Conservation (phyloP, 106 monocot species). For the Phalaenopsis aphrodite region DNA sequence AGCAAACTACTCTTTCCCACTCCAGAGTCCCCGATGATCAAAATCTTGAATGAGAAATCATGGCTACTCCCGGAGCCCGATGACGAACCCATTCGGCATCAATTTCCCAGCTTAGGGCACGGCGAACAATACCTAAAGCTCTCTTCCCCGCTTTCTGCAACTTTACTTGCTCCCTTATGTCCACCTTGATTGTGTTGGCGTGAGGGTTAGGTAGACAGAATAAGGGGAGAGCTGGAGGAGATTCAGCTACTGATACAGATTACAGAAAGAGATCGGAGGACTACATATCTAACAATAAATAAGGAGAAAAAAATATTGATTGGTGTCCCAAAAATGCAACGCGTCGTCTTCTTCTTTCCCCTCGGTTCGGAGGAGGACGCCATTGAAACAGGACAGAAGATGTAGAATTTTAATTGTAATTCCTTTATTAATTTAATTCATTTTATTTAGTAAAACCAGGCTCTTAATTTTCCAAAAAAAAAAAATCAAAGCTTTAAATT, state of each 20-base stretch:
- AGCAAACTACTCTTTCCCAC: slow-evolving; percentile 68
- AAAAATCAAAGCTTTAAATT: too few relatives aligned
- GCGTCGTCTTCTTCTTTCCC: background rate
- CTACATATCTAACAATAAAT: background rate
- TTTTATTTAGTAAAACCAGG: too few relatives aligned
- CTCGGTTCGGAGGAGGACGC: background rate
- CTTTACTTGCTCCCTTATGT: background rate
- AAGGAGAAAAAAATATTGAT: background rate
- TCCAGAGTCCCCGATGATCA: slow-evolving; percentile 57
- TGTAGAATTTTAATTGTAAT: too few relatives aligned
- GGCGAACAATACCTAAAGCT: background rate
- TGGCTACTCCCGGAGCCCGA: slow-evolving; percentile 5
- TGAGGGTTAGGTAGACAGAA: background rate
- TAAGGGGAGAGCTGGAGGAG: background rate
- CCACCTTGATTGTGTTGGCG: background rate
- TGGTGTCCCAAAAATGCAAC: background rate
- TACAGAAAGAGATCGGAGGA: background rate
- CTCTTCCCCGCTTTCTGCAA: background rate
- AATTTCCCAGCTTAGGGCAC: background rate
- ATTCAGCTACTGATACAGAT: background rate
- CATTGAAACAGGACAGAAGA: background rate
- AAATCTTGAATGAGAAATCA: slow-evolving; percentile 58
- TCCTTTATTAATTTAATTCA: too few relatives aligned
- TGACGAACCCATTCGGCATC: slow-evolving; percentile 1
- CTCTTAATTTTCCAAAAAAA: too few relatives aligned